Evolutionary conservation across 2,329 filamentous ascomycete genomes (phyloP).

Genomic region (Alternaria solani): DNA sequence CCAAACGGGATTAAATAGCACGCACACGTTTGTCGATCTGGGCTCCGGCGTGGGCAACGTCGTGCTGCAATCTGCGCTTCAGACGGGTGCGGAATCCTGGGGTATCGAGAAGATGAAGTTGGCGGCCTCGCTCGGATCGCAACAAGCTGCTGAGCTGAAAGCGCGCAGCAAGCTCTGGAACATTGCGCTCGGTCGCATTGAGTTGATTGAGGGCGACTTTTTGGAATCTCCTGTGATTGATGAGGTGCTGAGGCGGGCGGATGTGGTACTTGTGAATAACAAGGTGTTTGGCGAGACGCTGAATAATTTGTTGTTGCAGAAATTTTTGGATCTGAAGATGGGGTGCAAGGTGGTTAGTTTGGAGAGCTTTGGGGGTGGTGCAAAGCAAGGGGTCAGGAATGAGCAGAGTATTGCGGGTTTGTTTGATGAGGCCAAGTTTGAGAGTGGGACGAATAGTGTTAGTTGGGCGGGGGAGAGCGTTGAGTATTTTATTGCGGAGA

Average conservation of each 20-base stretch:
- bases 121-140: constrained; percentile 80
- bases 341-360: constrained; percentile 91
- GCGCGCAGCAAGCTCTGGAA: constrained; percentile 92
- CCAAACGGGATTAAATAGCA: constrained; percentile 78
- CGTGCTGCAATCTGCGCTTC: constrained; percentile 89
- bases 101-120: constrained; percentile 97
- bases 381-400: constrained; percentile 73
- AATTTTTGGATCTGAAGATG: constrained; percentile 92
- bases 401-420: constrained; percentile 83
- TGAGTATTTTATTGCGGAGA: constrained; percentile 81
- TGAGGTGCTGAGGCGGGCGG: constrained; percentile 78
- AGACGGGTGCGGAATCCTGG: constrained; percentile 93
- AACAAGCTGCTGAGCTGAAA: constrained; percentile 82
- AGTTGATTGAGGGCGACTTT: constrained; percentile 85
- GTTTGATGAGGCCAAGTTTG: constrained; percentile 76
- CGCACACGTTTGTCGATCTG: constrained; percentile 90
- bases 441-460: constrained; percentile 75
- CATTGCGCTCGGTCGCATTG: constrained; percentile 78
- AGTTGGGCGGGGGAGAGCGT: constrained; percentile 91
- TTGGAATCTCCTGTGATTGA: constrained; percentile 75
- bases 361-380: constrained; percentile 80
- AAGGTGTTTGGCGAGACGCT: constrained; percentile 90
- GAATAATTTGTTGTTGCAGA: constrained; percentile 83
- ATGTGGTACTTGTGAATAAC: constrained; percentile 98
- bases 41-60: constrained; percentile 97